These are phyloP conservation scores for Coleophoma cylindrospora DNA, from an alignment of 2,329 filamentous ascomycete species.

Conservation along the genomic window DNA sequence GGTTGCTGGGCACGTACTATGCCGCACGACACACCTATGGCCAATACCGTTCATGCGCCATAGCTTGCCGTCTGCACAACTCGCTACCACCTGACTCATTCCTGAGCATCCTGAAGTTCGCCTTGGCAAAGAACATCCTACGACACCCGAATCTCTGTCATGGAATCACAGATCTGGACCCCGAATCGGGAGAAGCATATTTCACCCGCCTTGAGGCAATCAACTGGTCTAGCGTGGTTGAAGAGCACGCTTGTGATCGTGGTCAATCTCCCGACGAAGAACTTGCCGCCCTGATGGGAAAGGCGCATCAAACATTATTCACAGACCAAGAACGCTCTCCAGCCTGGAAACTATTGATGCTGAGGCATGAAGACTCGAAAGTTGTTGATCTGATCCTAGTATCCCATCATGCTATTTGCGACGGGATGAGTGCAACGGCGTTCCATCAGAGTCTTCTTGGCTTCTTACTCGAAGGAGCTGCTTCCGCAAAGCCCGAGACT, in stretches of 20 bases:
- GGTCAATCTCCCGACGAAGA: conserved; percentile 1
- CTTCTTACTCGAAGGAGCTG: conserved; percentile 3
- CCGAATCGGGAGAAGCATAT: conserved; percentile 5
- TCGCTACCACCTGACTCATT: not conserved
- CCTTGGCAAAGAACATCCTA: conserved; percentile 9
- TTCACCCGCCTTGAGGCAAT: conserved; percentile 10
- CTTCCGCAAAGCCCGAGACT: too few species aligned
- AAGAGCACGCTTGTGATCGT: not conserved
- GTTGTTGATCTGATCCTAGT: conserved; percentile 14
- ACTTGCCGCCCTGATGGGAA: conserved; percentile 8
- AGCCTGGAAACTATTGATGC: conserved; percentile 14
- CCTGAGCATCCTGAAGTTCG: conserved; percentile 4
- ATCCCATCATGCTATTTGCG: conserved; percentile 13
- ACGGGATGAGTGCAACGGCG: conserved; percentile 11
- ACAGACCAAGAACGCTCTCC: conserved; percentile 11
- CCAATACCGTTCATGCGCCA: conserved; percentile 11
- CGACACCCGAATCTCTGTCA: conserved; percentile 13
- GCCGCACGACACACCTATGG: conserved; percentile 9
- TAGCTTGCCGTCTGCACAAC: conserved; percentile 2
- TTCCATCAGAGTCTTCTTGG: conserved; percentile 14
- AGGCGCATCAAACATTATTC: conserved; percentile 10
- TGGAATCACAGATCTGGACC: conserved; percentile 8
- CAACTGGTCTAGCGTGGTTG: conserved; percentile 11
- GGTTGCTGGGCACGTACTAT: conserved; percentile 11
- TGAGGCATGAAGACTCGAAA: conserved; percentile 5